Percentiles rank a stretch among this genome's conserved stretches.
phyloP scores from a whole-genome alignment of 2,329 filamentous ascomycete genomes.

The Salinomyces thailandicus region DNA sequence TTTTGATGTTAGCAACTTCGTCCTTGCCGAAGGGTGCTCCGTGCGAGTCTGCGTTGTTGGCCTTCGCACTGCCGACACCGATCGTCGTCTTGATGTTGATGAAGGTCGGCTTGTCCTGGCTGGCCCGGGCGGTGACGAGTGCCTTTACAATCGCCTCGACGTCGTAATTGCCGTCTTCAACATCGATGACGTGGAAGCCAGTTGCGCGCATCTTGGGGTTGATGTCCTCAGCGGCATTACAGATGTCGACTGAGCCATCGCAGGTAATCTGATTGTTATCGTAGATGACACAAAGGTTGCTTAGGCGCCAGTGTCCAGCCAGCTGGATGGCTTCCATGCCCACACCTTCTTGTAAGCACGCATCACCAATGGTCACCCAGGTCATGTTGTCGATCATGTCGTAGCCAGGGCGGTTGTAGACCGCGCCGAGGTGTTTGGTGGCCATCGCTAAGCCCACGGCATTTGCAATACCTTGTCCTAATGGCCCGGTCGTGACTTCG shows the following conservation, averaged over 20 bases:
- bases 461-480: slow-evolving; percentile 50
- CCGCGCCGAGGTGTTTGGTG: slow-evolving; percentile 45
- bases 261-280: slow-evolving; percentile 53
- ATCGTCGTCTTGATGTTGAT: slow-evolving; percentile 49
- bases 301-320: slow-evolving; percentile 45
- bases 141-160: slow-evolving; percentile 41
- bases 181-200: slow-evolving; percentile 46
- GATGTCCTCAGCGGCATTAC: slow-evolving; percentile 43
- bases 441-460: slow-evolving; percentile 52
- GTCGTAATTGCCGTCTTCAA: slow-evolving; percentile 45
- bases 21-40: slow-evolving; percentile 47
- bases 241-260: slow-evolving; percentile 44
- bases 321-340: slow-evolving; percentile 48
- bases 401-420: slow-evolving; percentile 41
- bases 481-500: slow-evolving; percentile 49
- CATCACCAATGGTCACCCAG: slow-evolving; percentile 49
- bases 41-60: slow-evolving; percentile 46
- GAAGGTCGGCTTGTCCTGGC: slow-evolving; percentile 41
- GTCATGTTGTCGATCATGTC: slow-evolving; percentile 43
- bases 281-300: slow-evolving; percentile 48
- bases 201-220: slow-evolving; percentile 48
- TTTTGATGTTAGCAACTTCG: slow-evolving; percentile 48
- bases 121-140: slow-evolving; percentile 28
- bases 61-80: slow-evolving; percentile 41
- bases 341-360: slow-evolving; percentile 49